Conservation (phyloP, 106 monocot species). For the Allium cepa region DNA sequence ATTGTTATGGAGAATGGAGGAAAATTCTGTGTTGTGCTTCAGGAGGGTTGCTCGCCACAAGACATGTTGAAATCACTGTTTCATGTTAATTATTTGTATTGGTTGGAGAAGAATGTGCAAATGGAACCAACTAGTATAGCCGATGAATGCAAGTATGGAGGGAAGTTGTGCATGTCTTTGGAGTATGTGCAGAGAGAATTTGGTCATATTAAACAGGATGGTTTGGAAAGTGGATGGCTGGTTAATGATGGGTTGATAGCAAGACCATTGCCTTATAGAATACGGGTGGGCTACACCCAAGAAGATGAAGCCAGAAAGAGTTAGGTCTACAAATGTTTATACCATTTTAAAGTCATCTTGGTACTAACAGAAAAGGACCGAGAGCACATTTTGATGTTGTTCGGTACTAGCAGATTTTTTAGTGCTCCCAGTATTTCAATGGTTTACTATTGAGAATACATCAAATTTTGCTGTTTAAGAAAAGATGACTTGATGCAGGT, state of each 20-base stretch:
- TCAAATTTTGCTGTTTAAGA: too few species aligned
- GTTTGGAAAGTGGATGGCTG: constrained; percentile 54
- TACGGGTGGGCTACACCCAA: constrained; percentile 20
- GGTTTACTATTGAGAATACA: too few species aligned
- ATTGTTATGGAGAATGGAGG: constrained; percentile 41
- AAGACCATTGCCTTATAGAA: constrained; percentile 63
- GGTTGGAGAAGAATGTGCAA: constrained; percentile 75
- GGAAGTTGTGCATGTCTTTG: constrained; percentile 73
- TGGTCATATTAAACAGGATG: constrained; percentile 51
- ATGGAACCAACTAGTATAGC: constrained; percentile 28
- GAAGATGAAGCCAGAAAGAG: not conserved
- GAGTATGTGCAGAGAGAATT: constrained; percentile 80
- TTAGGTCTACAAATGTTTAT: too few species aligned
- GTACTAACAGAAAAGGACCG: too few species aligned
- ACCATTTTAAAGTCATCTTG: too few species aligned
- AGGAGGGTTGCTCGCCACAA: constrained; percentile 54
- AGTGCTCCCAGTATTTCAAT: too few species aligned
- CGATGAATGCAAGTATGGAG: constrained; percentile 62
- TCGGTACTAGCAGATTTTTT: too few species aligned
- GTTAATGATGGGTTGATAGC: constrained; percentile 84
- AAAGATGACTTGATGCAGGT: too few species aligned
- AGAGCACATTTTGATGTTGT: too few species aligned
- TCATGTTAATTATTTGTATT: constrained; percentile 86
- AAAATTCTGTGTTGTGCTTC: constrained; percentile 63
- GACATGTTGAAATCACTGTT: constrained; percentile 97